Base-by-base conservation (phyloP, 2,329 filamentous ascomycete species). In the Epichloe gansuensis region DNA sequence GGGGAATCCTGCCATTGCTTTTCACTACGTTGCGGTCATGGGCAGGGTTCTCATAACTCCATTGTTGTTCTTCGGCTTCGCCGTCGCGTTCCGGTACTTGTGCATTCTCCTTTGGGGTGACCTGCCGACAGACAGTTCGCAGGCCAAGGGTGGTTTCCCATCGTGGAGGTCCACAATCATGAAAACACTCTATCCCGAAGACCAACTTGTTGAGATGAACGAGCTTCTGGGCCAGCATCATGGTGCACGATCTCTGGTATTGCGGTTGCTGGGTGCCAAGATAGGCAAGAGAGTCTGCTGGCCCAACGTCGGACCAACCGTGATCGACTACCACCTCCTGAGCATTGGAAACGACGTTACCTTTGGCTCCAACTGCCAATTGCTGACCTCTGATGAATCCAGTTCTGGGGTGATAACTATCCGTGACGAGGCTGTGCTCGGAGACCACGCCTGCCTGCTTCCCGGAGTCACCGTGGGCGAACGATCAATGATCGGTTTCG, bases 331-430 rank as follows among this genome's bases (percentile, higher is more conserved):
- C 54, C 74, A 78, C 54, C 64, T 80, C 1, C 57, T 80, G 13
- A 70, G 79, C 31, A 68, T 80, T 54, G 77, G 77, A 7, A 71
- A 79, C 52, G 73, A 80, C 60, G 76, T 80, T 13, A 75, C 79
- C 13, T 79, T 81, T 55, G 77, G 77, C 0, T 78, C 75, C 12
- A 69, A 74, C 2, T 73, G 75, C 2, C 71, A 76, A 50, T 57
- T 81, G 0, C 61, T 78, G 31, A 80, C 75, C 1, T 74, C 74
- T 0, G 77, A 81, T 57, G 73, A 71, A 3, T 61, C 59, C 25
- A 72, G 75, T 1, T 74, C 72, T 5, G 73, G 74, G 12, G 63
- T 59, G 9, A 67, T 81, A 44, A 67, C 63, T 9, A 71, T 81
- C 45, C 62, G 65, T 5, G 69, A 74, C 51, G 66, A 72, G 1